These are phyloP conservation scores for Entrophospora sp. DNA, from an alignment of 192 early-diverging fungal species.

Conservation along the genomic window DNA sequence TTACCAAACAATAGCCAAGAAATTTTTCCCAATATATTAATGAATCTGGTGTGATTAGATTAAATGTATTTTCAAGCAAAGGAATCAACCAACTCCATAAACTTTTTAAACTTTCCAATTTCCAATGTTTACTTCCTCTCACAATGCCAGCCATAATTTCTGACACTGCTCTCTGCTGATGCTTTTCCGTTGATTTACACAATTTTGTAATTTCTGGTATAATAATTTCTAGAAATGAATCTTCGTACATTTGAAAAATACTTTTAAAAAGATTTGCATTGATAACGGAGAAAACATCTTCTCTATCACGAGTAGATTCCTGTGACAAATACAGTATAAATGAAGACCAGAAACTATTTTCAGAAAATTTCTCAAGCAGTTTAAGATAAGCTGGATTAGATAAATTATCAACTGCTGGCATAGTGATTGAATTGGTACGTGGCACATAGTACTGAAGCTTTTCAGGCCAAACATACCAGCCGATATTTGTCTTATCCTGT, in stretches of 20 bases:
- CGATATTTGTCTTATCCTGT: conserved; percentile 51
- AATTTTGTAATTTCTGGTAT: conserved; percentile 46
- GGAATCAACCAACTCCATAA: conserved; percentile 69
- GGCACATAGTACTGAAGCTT: conserved; percentile 46
- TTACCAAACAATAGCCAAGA: conserved; percentile 47
- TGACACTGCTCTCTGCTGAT: conserved; percentile 67
- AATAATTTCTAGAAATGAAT: conserved; percentile 44
- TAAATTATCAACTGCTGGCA: conserved; percentile 47
- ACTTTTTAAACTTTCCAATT: conserved; percentile 21
- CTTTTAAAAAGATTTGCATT: conserved; percentile 56
- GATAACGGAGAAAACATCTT: conserved; percentile 53
- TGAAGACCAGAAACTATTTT: conserved; percentile 58
- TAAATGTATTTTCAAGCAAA: conserved; percentile 49
- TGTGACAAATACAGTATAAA: conserved; percentile 54
- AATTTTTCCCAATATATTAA: conserved; percentile 65
- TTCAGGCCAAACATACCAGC: conserved; percentile 78
- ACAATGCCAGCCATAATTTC: conserved; percentile 74
- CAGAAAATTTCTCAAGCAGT: conserved; percentile 41
- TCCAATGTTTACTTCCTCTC: conserved; percentile 85
- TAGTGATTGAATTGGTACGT: conserved; percentile 24
- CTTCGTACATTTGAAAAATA: conserved; percentile 62
- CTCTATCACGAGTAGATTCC: conserved; percentile 51
- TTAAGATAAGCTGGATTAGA: conserved; percentile 49
- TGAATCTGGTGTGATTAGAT: conserved; percentile 63
- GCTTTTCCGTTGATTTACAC: conserved; percentile 54